Percentiles rank a stretch among this genome's conserved stretches.
These are phyloP conservation scores for Rusavskia elegans DNA, from an alignment of 495 filamentous ascomycete species.

Conservation along the genomic window DNA sequence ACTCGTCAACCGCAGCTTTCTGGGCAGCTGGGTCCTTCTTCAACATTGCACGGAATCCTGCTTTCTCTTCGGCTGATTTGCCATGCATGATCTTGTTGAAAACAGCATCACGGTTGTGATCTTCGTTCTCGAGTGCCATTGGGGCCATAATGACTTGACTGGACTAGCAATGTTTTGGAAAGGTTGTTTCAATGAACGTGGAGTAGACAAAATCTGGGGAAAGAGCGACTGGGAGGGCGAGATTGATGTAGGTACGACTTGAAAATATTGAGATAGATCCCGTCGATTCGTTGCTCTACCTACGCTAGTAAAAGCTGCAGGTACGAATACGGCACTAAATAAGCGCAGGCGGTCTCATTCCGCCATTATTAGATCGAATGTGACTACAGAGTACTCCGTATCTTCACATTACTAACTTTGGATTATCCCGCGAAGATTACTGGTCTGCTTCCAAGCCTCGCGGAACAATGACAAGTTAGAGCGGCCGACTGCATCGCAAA, in stretches of 20 bases:
- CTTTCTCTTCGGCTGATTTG: constrained; percentile 52
- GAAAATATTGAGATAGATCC: background rate
- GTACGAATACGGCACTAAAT: background rate
- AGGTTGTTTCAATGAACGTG: too few relatives aligned
- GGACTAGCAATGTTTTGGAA: background rate
- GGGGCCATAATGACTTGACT: constrained; percentile 45
- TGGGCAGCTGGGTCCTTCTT: constrained; percentile 70
- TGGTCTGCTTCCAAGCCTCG: background rate
- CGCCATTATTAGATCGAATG: background rate
- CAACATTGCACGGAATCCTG: constrained; percentile 71
- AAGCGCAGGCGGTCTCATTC: background rate
- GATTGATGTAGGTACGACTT: too few relatives aligned
- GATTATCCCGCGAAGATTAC: too few relatives aligned
- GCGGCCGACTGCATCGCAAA: too few relatives aligned
- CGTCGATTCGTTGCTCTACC: too few relatives aligned
- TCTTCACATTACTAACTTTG: too few relatives aligned
- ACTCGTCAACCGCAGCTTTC: constrained; percentile 84
- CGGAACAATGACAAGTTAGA: constrained; percentile 28
- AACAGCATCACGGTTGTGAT: constrained; percentile 76
- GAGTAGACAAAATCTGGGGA: background rate
- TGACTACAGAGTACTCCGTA: too few relatives aligned
- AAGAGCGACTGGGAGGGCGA: background rate
- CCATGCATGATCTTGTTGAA: constrained; percentile 92
- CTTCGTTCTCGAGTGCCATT: constrained; percentile 64
- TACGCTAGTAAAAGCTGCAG: background rate